phyloP scores from a whole-genome alignment of 257 asterid genomes.

The Lycium barbarum region DNA sequence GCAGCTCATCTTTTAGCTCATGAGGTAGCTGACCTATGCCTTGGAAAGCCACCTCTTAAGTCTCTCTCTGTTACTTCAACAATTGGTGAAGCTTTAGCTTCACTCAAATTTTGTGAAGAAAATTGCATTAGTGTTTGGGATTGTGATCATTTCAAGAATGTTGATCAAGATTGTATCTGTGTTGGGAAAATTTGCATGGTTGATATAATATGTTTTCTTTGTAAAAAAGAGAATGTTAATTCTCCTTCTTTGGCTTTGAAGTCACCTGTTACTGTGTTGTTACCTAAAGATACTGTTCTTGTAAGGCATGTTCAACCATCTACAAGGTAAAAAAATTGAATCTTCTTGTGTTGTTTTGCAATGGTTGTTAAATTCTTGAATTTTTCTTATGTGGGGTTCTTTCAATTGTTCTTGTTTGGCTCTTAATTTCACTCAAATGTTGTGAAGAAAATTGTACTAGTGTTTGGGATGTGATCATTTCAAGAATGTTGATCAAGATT shows the following conservation, averaged over 20 bases:
- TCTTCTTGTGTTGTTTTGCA: neutral
- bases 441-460: conserved; percentile 55
- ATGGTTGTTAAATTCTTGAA: neutral
- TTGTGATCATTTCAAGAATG: conserved; percentile 56
- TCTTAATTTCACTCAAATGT: conserved; percentile 59
- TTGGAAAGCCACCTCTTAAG: conserved; percentile 89
- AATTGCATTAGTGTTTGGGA: conserved; percentile 72
- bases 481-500: conserved; percentile 31
- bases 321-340: conserved; percentile 51
- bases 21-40: conserved; percentile 89
- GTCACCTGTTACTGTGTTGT: conserved; percentile 64
- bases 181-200: conserved; percentile 56
- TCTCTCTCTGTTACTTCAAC: conserved; percentile 69
- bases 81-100: conserved; percentile 65
- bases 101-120: conserved; percentile 58
- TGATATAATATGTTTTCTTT: conserved; percentile 71
- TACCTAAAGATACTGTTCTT: conserved; percentile 46
- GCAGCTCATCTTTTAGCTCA: conserved; percentile 61
- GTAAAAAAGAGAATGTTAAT: conserved; percentile 55
- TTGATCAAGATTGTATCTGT: conserved; percentile 41
- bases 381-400: conserved; percentile 22
- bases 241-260: conserved; percentile 67
- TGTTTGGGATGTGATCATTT: conserved; percentile 82
- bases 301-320: conserved; percentile 74
- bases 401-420: conserved; percentile 47